Evolutionary conservation across 768 basidiomycete genomes (phyloP).

Genomic region (Mycena albidolilacea): DNA sequence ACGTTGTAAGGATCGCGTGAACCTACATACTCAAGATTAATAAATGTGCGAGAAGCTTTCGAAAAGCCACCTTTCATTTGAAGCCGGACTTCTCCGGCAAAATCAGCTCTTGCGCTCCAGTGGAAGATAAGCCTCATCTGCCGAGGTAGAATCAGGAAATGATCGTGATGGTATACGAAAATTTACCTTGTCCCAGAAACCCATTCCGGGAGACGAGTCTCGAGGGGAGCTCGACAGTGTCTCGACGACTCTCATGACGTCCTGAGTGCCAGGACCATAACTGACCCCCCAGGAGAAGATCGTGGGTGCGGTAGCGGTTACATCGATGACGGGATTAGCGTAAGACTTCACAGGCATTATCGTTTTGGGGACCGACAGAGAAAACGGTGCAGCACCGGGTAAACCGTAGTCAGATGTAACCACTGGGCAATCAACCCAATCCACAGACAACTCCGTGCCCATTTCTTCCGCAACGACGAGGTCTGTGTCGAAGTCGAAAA

Average conservation of each 20-base stretch:
- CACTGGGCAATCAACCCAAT: conserved; percentile 81
- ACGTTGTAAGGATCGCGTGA: conserved; percentile 85
- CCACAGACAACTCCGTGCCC: conserved; percentile 74
- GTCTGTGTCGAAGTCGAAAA: conserved; percentile 80
- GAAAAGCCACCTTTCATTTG: conserved; percentile 85
- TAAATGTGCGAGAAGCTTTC: background rate
- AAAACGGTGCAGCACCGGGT: conserved; percentile 66
- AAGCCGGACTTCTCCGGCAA: conserved; percentile 79
- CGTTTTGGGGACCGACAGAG: conserved; percentile 85
- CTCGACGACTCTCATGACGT: conserved; percentile 87
- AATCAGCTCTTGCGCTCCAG: conserved; percentile 80
- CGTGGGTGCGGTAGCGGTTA: conserved; percentile 76
- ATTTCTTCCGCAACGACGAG: conserved; percentile 92
- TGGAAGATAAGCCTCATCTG: conserved; percentile 87
- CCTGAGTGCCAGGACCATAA: conserved; percentile 88
- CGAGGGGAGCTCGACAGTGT: conserved; percentile 82
- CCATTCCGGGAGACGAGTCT: conserved; percentile 87
- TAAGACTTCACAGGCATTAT: conserved; percentile 97
- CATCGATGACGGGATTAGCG: conserved; percentile 78
- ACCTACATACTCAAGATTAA: conserved; percentile 74
- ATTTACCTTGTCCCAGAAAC: conserved; percentile 95
- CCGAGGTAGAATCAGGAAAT: conserved; percentile 17
- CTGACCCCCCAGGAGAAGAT: conserved; percentile 93
- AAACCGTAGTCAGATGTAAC: conserved; percentile 69
- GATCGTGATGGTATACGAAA: background rate